Conservation (phyloP, 2,329 filamentous ascomycete genomes). For the Colletotrichum musicola region DNA sequence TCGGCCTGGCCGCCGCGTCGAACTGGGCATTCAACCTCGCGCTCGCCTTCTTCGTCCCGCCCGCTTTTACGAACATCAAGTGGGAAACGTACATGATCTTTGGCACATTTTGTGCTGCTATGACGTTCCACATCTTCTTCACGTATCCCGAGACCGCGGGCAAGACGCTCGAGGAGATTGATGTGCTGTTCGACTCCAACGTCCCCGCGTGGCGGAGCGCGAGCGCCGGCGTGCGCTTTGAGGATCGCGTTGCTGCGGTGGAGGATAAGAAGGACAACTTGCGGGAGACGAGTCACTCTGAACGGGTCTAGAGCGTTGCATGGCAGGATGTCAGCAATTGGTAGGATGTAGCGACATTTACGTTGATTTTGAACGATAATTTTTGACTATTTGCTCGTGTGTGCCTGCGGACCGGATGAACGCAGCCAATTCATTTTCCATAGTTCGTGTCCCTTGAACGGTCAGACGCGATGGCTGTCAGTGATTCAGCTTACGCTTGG, state of each 20-base stretch:
- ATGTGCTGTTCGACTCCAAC: conserved; percentile 38
- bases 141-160: conserved; percentile 47
- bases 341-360: background rate
- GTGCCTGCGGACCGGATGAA: background rate
- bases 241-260: conserved; percentile 23
- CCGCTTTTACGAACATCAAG: conserved; percentile 43
- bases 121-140: conserved; percentile 43
- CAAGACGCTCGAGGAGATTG: conserved; percentile 42
- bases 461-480: background rate
- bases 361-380: background rate
- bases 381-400: background rate
- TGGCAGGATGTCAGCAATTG: background rate
- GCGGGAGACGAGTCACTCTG: conserved; percentile 6
- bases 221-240: conserved; percentile 20
- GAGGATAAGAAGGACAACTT: conserved; percentile 19
- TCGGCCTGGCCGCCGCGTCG: conserved; percentile 63
- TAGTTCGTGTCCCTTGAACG: background rate
- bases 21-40: conserved; percentile 67
- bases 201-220: conserved; percentile 29
- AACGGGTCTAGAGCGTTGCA: conserved; percentile 1
- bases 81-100: conserved; percentile 45
- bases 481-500: background rate
- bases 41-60: conserved; percentile 61
- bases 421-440: background rate
- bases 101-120: conserved; percentile 36